Evolutionary conservation across 257 asterid genomes (phyloP).

Genomic region (Solanum sitiens): DNA sequence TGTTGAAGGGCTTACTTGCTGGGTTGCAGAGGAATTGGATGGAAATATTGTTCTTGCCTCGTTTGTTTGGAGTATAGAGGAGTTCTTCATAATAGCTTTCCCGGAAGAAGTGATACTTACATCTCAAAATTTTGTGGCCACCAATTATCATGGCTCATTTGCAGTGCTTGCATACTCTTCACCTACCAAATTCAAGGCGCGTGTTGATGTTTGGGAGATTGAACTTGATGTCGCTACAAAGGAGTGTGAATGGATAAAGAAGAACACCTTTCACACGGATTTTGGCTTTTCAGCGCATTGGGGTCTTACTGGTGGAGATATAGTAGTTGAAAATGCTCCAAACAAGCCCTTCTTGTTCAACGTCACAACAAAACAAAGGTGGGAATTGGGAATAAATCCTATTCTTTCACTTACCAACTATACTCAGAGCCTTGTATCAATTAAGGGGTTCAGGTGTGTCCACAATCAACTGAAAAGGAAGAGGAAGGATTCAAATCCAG

Average conservation of each 20-base stretch:
- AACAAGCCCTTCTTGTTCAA: not conserved
- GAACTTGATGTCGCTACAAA: not conserved
- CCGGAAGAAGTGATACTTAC: too few relatives aligned
- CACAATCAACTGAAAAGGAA: not conserved
- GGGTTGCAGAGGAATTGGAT: not conserved
- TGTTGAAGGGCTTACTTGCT: not conserved
- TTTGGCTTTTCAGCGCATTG: not conserved
- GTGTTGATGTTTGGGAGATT: not conserved
- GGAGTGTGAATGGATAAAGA: not conserved
- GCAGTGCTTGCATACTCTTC: not conserved
- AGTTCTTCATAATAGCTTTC: too few relatives aligned
- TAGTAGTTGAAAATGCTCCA: not conserved
- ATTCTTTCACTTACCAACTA: not conserved
- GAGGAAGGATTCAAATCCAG: not conserved
- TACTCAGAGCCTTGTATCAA: not conserved
- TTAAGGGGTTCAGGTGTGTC: not conserved
- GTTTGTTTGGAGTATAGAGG: too few relatives aligned
- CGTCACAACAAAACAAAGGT: not conserved
- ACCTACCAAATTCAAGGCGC: not conserved
- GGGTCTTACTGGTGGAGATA: not conserved
- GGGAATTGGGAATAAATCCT: not conserved
- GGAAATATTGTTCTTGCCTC: too few relatives aligned
- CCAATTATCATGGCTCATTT: too few relatives aligned
- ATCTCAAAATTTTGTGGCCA: too few relatives aligned
- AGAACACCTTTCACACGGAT: not conserved